A percentile compares a stretch with the other conserved stretches of the same genome.
Conservation (phyloP, 495 filamentous ascomycete species). For the Lentithecium fluviatile region DNA sequence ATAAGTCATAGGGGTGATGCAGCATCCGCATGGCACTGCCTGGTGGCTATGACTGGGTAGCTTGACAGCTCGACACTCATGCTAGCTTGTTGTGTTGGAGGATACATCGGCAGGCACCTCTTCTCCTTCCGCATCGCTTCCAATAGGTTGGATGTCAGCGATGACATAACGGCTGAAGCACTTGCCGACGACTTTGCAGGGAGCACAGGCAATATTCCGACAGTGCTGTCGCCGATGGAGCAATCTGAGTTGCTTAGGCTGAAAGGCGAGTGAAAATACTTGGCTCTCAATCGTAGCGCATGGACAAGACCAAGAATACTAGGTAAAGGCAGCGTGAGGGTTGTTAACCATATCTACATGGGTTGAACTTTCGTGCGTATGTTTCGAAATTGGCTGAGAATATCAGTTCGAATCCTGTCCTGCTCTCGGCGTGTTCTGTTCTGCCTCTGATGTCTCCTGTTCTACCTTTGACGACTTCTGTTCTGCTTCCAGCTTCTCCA, state of each 20-base stretch:
- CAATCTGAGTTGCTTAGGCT: not conserved
- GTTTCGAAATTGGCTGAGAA: not conserved
- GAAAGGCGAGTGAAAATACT: constrained; percentile 1
- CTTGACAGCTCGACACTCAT: constrained; percentile 9
- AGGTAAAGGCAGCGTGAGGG: not conserved
- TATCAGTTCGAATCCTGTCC: not conserved
- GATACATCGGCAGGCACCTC: not conserved
- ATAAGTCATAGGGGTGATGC: not conserved
- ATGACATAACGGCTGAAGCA: not conserved
- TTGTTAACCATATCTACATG: not conserved
- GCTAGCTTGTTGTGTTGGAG: not conserved
- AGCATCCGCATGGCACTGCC: not conserved
- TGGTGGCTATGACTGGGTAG: not conserved
- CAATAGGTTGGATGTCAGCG: no score
- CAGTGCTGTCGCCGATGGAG: not conserved
- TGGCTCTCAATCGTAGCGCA: not conserved
- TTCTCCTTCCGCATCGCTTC: constrained; percentile 4
- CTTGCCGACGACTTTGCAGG: constrained; percentile 1
- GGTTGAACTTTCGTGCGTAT: not conserved
- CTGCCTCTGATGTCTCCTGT: no score
- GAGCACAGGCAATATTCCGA: constrained; percentile 2
- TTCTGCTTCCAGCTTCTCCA: not conserved
- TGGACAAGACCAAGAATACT: not conserved
- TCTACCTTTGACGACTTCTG: no score
- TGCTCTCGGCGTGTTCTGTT: not conserved